phyloP scores from a whole-genome alignment of 768 basidiomycete genomes.

The Rhodocollybia butyracea region DNA sequence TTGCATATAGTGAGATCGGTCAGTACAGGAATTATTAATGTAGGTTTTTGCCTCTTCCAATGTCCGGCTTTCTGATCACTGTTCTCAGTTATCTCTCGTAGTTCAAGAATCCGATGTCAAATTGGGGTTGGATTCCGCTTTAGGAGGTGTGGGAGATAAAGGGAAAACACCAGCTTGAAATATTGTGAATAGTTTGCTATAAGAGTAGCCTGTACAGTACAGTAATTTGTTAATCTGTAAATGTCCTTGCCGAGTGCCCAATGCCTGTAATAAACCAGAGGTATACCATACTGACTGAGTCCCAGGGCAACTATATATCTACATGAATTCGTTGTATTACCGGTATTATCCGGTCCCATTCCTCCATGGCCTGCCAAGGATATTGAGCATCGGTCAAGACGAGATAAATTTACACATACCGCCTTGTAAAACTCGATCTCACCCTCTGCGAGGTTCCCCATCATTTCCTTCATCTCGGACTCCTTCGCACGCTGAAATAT shows the following conservation, averaged over 20 bases:
- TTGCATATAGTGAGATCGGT: conserved; percentile 76
- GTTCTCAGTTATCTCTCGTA: conserved; percentile 62
- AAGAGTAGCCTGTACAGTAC: not conserved
- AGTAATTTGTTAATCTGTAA: conserved; percentile 3
- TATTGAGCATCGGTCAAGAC: conserved; percentile 5
- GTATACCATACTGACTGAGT: too few relatives aligned
- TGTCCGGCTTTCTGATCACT: not conserved
- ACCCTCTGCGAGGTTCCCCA: conserved; percentile 86
- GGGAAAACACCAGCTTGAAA: not conserved
- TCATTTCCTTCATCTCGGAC: conserved; percentile 95
- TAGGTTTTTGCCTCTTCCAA: conserved; percentile 24
- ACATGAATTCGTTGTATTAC: conserved; percentile 92
- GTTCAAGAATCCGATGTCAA: conserved; percentile 82
- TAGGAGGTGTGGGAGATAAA: conserved; percentile 14
- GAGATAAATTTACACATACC: conserved; percentile 32
- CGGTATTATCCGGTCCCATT: conserved; percentile 95
- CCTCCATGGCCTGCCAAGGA: conserved; percentile 79
- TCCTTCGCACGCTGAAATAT: conserved; percentile 90
- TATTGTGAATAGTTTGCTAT: not conserved
- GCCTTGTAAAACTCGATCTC: conserved; percentile 94
- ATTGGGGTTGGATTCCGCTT: conserved; percentile 22
- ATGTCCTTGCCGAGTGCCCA: too few relatives aligned
- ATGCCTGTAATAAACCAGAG: too few relatives aligned
- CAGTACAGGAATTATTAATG: conserved; percentile 82
- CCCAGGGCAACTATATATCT: conserved; percentile 70